Evolutionary conservation across 805 yeast species (phyloP).

Genomic region (Pichia thaimueangensis): DNA sequence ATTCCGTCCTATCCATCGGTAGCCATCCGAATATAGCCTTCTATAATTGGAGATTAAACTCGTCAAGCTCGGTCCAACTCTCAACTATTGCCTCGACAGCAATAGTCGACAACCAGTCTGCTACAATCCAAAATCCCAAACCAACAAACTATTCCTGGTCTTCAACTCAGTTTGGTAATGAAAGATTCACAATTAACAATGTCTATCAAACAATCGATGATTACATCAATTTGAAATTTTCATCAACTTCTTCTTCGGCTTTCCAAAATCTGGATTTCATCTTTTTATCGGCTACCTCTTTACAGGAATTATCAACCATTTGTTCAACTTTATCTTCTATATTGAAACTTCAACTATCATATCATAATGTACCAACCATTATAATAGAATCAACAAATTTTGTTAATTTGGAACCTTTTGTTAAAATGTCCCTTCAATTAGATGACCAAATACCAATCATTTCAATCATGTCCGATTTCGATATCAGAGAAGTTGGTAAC

Average conservation of each 20-base stretch:
- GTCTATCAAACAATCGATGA: constrained; percentile 22
- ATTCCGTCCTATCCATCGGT: constrained; percentile 30
- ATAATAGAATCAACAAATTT: constrained; percentile 67
- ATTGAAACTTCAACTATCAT: constrained; percentile 24
- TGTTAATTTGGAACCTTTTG: constrained; percentile 66
- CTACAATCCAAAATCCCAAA: constrained; percentile 6
- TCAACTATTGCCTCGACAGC: constrained; percentile 34
- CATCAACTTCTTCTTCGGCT: constrained; percentile 1
- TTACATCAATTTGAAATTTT: constrained; percentile 14
- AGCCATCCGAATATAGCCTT: constrained; percentile 51
- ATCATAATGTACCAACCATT: constrained; percentile 39
- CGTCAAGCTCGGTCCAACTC: constrained; percentile 37
- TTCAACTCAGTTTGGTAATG: constrained; percentile 29
- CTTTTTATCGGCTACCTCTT: constrained; percentile 40
- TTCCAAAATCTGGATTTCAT: constrained; percentile 34
- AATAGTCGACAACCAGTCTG: constrained; percentile 1
- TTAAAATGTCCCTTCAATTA: constrained; percentile 33
- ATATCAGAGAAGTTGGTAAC: constrained; percentile 37
- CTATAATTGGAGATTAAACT: constrained; percentile 52
- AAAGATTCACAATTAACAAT: constrained; percentile 22
- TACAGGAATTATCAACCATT: constrained; percentile 44
- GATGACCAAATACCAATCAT: constrained; percentile 35
- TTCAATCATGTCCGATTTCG: constrained; percentile 59
- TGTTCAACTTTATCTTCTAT: constrained; percentile 34
- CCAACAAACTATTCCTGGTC: constrained; percentile 24